These are phyloP conservation scores for Oldenlandia corymbosa DNA, from an alignment of 257 asterid species.

Conservation along the genomic window DNA sequence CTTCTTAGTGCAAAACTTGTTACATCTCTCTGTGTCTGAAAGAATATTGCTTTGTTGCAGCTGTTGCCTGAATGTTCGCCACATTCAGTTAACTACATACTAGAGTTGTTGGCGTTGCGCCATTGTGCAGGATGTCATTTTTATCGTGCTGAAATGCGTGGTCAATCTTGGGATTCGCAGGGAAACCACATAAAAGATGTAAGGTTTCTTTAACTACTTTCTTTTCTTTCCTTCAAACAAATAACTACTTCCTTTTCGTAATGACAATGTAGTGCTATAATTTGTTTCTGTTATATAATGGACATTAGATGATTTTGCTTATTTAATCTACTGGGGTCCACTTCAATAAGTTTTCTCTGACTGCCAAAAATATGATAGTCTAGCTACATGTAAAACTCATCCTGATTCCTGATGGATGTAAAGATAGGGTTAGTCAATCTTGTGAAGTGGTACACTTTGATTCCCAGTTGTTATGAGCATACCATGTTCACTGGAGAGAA, in stretches of 20 bases:
- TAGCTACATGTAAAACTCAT: too few relatives aligned
- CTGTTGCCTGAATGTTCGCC: conserved; percentile 95
- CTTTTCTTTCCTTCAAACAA: too few relatives aligned
- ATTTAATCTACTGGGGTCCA: background rate
- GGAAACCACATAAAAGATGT: conserved; percentile 88
- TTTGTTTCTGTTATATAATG: background rate
- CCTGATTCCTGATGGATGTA: too few relatives aligned
- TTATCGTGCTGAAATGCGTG: conserved; percentile 83
- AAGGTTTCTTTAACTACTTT: conserved; percentile 22
- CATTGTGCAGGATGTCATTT: conserved; percentile 87
- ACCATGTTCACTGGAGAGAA: background rate
- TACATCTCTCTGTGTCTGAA: background rate
- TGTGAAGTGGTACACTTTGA: background rate
- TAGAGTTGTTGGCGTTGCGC: conserved; percentile 60
- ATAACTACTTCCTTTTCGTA: background rate
- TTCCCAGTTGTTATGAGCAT: background rate
- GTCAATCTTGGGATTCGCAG: conserved; percentile 65
- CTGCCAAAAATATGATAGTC: background rate
- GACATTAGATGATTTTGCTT: background rate
- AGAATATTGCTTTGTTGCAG: conserved; percentile 35
- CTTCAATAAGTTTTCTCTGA: background rate
- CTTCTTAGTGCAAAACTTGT: background rate
- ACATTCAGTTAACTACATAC: conserved; percentile 55
- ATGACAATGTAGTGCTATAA: background rate
- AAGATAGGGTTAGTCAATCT: too few relatives aligned